These are phyloP conservation scores for Carex kokanica DNA, from an alignment of 176 grass and related monocot species.

Conservation along the genomic window DNA sequence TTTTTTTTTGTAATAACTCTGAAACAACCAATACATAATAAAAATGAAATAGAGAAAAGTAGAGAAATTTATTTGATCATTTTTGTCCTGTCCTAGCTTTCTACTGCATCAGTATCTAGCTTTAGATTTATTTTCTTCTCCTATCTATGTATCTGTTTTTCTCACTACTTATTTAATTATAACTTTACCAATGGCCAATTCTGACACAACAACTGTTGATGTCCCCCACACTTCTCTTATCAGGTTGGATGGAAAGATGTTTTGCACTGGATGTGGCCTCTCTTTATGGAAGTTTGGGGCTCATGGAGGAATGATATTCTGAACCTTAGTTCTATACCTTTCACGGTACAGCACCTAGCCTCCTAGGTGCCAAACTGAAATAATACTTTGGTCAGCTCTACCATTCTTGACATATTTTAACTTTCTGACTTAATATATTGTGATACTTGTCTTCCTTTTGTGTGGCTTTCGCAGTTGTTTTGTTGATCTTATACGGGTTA, in stretches of 20 bases:
- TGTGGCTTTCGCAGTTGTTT: neutral
- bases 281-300: conserved; percentile 85
- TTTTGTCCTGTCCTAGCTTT: neutral
- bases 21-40: neutral
- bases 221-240: neutral
- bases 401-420: conserved; percentile 3
- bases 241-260: conserved; percentile 85
- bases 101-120: neutral
- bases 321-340: conserved; percentile 81
- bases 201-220: neutral
- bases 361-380: neutral
- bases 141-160: neutral
- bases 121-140: neutral
- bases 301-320: conserved; percentile 70
- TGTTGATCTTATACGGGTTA: neutral
- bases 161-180: neutral
- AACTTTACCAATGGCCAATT: neutral
- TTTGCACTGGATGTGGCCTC: conserved; percentile 86
- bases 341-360: conserved; percentile 39
- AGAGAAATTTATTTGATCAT: neutral
- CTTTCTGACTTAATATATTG: neutral
- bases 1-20: neutral
- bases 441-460: neutral
- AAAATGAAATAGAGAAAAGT: neutral
- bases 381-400: neutral